Conservation (phyloP, 257 asterid species). For the Jacaranda mimosifolia region DNA sequence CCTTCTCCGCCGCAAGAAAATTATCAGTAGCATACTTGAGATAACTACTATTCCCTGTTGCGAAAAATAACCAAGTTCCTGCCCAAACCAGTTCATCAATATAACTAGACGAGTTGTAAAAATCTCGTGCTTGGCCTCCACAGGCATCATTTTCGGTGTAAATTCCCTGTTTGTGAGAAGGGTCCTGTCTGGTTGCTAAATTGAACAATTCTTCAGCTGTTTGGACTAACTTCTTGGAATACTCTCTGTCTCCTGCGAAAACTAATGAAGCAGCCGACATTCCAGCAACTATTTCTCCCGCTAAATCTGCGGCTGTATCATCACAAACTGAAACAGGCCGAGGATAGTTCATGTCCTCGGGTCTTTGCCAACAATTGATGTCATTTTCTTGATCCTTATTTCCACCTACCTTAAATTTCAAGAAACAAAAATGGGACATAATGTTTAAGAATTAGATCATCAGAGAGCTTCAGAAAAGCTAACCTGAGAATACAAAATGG, state of each 20-base stretch:
- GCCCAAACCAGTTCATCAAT: constrained; percentile 66
- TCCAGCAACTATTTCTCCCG: constrained; percentile 69
- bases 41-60: constrained; percentile 57
- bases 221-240: constrained; percentile 42
- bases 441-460: neutral
- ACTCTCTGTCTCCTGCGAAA: constrained; percentile 39
- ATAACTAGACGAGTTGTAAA: constrained; percentile 55
- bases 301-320: constrained; percentile 59
- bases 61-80: constrained; percentile 67
- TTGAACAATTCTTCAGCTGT: constrained; percentile 49
- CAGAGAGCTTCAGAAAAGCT: neutral
- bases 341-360: constrained; percentile 62
- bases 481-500: constrained; percentile 61
- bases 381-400: constrained; percentile 44
- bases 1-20: constrained; percentile 54
- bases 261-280: constrained; percentile 71
- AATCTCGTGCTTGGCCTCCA: constrained; percentile 52
- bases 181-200: constrained; percentile 38
- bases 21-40: constrained; percentile 52
- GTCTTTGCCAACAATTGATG: constrained; percentile 66
- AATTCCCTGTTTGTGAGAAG: constrained; percentile 41
- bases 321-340: constrained; percentile 61
- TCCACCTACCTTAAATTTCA: constrained; percentile 51
- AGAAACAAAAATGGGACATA: neutral
- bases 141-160: constrained; percentile 53